Conservation (phyloP, 2,329 filamentous ascomycete species). For the Lomentospora prolificans region DNA sequence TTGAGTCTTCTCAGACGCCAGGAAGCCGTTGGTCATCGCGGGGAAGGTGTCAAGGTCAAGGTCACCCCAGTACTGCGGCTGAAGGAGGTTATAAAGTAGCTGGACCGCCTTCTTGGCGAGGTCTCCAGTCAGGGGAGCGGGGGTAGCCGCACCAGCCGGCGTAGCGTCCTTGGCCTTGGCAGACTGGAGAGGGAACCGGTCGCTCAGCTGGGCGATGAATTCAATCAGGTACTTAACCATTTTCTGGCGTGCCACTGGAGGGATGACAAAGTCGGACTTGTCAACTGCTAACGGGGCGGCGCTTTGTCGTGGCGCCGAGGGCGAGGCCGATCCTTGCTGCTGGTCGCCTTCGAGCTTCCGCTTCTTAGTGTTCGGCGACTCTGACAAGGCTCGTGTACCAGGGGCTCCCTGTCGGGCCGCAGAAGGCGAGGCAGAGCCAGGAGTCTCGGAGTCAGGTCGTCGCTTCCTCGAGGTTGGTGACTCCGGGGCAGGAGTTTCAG, state of each 20-base stretch:
- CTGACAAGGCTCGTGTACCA: constrained; percentile 32
- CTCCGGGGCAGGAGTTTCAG: constrained; percentile 9
- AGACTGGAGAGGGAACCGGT: constrained; percentile 71
- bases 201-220: constrained; percentile 83
- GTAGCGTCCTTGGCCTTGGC: constrained; percentile 51
- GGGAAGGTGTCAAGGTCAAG: constrained; percentile 85
- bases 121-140: constrained; percentile 54
- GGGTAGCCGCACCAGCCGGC: constrained; percentile 6
- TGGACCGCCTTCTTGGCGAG: constrained; percentile 78
- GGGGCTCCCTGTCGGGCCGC: constrained; percentile 1
- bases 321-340: constrained; percentile 4
- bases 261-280: constrained; percentile 58
- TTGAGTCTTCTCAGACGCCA: constrained; percentile 69
- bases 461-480: constrained; percentile 2
- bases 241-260: constrained; percentile 57
- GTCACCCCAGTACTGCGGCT: constrained; percentile 83
- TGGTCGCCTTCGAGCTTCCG: constrained; percentile 60
- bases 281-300: constrained; percentile 28
- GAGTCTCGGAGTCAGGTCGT: constrained; percentile 20
- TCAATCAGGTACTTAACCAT: constrained; percentile 93
- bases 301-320: neutral
- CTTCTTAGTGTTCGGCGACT: constrained; percentile 67
- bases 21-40: constrained; percentile 67
- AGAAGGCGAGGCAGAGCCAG: constrained; percentile 12
- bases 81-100: constrained; percentile 74